Percentiles rank a stretch among this genome's conserved stretches.
Evolutionary conservation across 2,329 filamentous ascomycete species (phyloP).

Genomic region (Talaromyces islandicus): DNA sequence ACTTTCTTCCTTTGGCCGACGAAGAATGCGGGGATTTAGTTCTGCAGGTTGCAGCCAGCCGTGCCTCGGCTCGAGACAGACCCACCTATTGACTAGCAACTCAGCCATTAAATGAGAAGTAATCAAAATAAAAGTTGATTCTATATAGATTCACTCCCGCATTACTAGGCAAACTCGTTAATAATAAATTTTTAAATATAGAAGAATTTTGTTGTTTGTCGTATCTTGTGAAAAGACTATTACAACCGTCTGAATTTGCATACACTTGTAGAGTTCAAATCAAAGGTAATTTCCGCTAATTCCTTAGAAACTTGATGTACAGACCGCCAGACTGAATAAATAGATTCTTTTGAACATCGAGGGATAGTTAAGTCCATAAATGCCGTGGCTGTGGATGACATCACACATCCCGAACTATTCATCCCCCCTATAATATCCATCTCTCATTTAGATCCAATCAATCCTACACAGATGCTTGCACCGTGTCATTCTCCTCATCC

Average conservation of each 20-base stretch:
- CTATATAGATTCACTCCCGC: neutral
- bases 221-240: too few relatives aligned
- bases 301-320: too few relatives aligned
- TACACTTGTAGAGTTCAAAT: too few relatives aligned
- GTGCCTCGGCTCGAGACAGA: neutral
- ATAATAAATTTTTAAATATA: too few relatives aligned
- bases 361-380: neutral
- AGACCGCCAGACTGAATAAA: too few relatives aligned
- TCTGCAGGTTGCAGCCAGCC: neutral
- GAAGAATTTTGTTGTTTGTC: too few relatives aligned
- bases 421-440: neutral
- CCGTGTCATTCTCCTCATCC: neutral
- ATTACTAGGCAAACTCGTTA: too few relatives aligned
- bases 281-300: too few relatives aligned
- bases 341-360: neutral
- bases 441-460: neutral
- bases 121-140: neutral
- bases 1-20: neutral
- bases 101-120: neutral
- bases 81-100: neutral
- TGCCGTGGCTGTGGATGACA: neutral
- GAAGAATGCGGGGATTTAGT: neutral
- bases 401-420: neutral
- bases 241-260: too few relatives aligned
- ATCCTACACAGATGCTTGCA: neutral